Evolutionary conservation across 2,329 filamentous ascomycete species (phyloP), one percentile per base, ranked within the genome.

Genomic region (Trichoderma pleuroti): DNA sequence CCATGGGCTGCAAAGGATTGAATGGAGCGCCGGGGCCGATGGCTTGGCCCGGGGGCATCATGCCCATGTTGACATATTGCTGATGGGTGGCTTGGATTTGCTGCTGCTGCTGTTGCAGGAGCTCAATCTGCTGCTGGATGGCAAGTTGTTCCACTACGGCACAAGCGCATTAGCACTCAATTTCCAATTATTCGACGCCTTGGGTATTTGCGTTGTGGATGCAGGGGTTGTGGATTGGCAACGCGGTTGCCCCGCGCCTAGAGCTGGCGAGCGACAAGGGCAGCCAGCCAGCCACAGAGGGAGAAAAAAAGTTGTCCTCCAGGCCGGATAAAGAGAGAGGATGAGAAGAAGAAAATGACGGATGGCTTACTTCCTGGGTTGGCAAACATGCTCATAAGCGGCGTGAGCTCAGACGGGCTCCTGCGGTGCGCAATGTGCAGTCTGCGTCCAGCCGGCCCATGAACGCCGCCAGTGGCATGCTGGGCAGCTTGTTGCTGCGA

Each of bases 41-140:
- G 74, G 81, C 76, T 83, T 98, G 95, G 77, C 92, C 92, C 67
- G 93, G 91, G 76, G 92, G 91, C 77, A 98, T 91, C 88, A 98
- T 94, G 81, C 93, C 93, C 92, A 98, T 94, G 82, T 96, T 97
- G 78, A 97, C 92, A 85, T 97, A 98, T 84, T 98, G 95, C 83
- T 98, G 94, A 79, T 98, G 94, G 74, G 93, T 96, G 76, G 93
- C 93, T 83, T 97, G 93, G 79, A 98, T 97, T 81, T 98, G 94
- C 82, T 98, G 94, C 81, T 98, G 96, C 82, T 98, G 96, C 81
- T 97, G 94, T 85, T 98, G 95, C 78, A 98, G 87, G 80, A 97
- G 88, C 84, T 98, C 95, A 79, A 98, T 98, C 84, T 98, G 95
- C 85, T 98, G 95, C 84, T 97, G 94, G 80, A 98, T 94, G 80